Percentiles rank a stretch among this genome's conserved stretches.
phyloP scores from a whole-genome alignment of 306 rosid species.

The Mucuna pruriens region DNA sequence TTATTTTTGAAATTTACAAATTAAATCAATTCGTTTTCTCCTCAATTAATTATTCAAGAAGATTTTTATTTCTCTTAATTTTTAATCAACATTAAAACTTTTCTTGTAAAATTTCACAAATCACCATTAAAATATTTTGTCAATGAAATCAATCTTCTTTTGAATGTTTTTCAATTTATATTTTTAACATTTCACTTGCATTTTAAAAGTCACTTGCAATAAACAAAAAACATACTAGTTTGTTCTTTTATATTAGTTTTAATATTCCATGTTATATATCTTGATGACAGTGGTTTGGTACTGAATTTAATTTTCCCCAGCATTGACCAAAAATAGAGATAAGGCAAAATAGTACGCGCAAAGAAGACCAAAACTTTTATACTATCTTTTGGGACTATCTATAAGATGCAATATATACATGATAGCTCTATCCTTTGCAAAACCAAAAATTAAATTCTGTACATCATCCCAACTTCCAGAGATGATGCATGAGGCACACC shows the following conservation, averaged over 20 bases:
- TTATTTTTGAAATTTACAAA: neutral
- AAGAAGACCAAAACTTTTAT: slow-evolving; percentile 41
- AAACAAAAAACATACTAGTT: neutral
- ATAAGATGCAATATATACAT: slow-evolving; percentile 49
- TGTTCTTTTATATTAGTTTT: neutral
- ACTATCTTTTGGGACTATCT: slow-evolving; percentile 30
- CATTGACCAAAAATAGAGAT: neutral
- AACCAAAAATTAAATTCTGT: slow-evolving; percentile 59
- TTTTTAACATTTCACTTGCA: neutral
- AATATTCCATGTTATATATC: neutral
- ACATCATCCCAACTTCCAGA: slow-evolving; percentile 93
- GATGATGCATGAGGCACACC: slow-evolving; percentile 74
- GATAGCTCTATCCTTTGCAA: slow-evolving; percentile 25
- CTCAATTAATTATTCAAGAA: neutral
- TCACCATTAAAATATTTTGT: neutral
- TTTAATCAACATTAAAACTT: neutral
- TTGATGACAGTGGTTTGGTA: neutral
- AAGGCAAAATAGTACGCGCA: neutral
- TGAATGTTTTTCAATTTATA: neutral
- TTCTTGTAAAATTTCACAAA: neutral
- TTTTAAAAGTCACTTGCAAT: neutral
- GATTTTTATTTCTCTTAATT: neutral
- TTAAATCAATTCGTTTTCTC: neutral
- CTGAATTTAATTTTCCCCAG: neutral
- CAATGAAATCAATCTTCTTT: neutral